A percentile compares a stretch with the other conserved stretches of the same genome.
Conservation (phyloP, 108 stramenopile genomes). For the Fragilaria crotonensis region DNA sequence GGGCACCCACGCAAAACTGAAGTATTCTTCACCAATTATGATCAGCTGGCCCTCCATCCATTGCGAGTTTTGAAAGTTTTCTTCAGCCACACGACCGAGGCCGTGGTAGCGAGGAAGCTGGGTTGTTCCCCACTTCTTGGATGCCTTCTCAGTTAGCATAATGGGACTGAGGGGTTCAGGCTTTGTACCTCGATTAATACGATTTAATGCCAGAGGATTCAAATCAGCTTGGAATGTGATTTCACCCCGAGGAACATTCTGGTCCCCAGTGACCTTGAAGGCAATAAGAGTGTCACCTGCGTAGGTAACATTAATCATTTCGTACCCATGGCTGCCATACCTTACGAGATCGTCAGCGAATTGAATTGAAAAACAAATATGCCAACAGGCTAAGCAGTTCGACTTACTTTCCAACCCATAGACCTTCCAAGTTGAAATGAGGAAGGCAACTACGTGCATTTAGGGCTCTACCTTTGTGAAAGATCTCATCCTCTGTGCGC, state of each 20-base stretch:
- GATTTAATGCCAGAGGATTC: conserved; percentile 3
- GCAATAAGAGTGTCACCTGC: conserved; percentile 64
- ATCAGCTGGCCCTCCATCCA: conserved; percentile 77
- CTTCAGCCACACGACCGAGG: conserved; percentile 56
- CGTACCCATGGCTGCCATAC: conserved; percentile 61
- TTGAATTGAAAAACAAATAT: neutral
- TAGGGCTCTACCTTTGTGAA: conserved; percentile 25
- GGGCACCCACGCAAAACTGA: conserved; percentile 77
- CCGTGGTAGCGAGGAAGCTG: conserved; percentile 49
- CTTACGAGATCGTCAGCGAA: conserved; percentile 13
- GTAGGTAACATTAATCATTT: conserved; percentile 72
- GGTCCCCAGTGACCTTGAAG: conserved; percentile 72
- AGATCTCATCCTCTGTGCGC: conserved; percentile 23
- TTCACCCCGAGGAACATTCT: conserved; percentile 68
- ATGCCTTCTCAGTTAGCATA: conserved; percentile 37
- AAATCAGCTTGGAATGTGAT: conserved; percentile 69
- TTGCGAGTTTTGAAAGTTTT: conserved; percentile 49
- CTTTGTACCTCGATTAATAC: conserved; percentile 1
- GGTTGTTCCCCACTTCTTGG: conserved; percentile 66
- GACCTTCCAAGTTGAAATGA: conserved; percentile 67
- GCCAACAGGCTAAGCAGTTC: neutral
- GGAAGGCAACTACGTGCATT: conserved; percentile 48
- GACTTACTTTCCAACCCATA: conserved; percentile 84
- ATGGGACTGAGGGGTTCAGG: conserved; percentile 39
- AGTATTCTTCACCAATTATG: conserved; percentile 68